Evolutionary conservation across 495 filamentous ascomycete species (phyloP), one percentile per base, ranked within the genome.

Genomic region (Hapsidospora chrysogenum): DNA sequence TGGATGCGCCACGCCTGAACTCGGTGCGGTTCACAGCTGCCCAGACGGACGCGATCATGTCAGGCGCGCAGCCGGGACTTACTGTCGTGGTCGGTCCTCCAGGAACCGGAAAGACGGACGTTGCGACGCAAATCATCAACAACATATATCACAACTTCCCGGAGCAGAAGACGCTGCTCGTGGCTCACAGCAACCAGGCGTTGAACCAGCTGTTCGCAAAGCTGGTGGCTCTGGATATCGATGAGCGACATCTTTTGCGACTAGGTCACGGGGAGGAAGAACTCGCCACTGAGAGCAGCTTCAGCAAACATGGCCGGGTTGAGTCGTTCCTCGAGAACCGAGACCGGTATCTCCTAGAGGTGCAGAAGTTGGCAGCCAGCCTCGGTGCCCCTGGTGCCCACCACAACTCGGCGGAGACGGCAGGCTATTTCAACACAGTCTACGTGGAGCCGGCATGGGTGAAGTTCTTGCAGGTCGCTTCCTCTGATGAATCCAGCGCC

Each of bases 81-180:
- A 94, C 86, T 9, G 71, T 99, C 41, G 81, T 99, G 40, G 85
- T 96, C 37, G 89, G 89, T 0, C 89, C 89, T 27, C 89, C 89
- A 7, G 89, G 89, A 10, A 99, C 89, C 2, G 89, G 89, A 38
- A 99, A 99, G 60, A 99, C 89, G 18, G 89, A 99, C 56, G 92
- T 99, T 37, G 85, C 84, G 17, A 95, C 87, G 3, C 89, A 99
- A 52, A 92, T 96, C 43, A 96, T 99, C 58, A 93, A 83, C 66
- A 95, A 95, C 50, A 80, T 99, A 35, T 99, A 96, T 53, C 92
- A 95, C 60, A 89, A 94, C 57, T 96, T 93, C 51, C 89, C 92
- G 11, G 64, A 68, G 17, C 85, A 99, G 51, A 76, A 85, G 29
- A 99, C 86, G 0, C 60, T 99, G 17, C 73, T 99, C 26, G 77